Conservation (phyloP, 2,329 filamentous ascomycete genomes). For the Orbilia blumenaviensis region DNA sequence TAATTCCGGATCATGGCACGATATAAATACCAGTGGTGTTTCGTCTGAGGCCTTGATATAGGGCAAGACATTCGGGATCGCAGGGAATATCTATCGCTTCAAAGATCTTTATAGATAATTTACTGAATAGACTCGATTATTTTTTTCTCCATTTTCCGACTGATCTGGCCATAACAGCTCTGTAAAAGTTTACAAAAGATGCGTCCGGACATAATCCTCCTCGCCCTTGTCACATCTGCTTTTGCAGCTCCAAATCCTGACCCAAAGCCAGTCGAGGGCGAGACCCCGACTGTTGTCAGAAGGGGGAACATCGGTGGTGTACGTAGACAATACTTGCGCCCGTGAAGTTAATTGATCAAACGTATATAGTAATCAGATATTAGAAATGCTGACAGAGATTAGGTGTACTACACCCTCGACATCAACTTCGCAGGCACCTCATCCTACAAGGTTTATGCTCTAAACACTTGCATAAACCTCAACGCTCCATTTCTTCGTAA, state of each 20-base stretch:
- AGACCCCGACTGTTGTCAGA: too few species aligned
- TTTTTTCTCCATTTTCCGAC: too few species aligned
- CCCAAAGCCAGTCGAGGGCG: too few species aligned
- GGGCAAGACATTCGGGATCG: neutral
- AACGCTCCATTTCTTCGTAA: neutral
- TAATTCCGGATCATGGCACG: too few species aligned
- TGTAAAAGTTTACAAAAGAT: too few species aligned
- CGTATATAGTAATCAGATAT: neutral
- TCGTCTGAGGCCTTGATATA: neutral
- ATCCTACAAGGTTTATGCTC: neutral
- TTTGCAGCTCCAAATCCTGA: too few species aligned
- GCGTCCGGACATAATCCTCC: too few species aligned
- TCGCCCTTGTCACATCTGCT: too few species aligned
- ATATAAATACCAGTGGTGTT: neutral
- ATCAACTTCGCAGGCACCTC: neutral
- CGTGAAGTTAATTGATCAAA: too few species aligned
- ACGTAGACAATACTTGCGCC: neutral
- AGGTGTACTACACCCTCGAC: neutral
- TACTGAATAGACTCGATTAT: too few species aligned
- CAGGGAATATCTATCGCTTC: neutral
- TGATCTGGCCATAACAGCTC: too few species aligned
- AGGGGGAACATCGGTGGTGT: neutral
- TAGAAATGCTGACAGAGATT: neutral
- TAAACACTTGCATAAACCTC: conserved; percentile 4
- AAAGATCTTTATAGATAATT: too few species aligned